phyloP scores from a whole-genome alignment of 306 rosid species.

The Fagus sylvatica region DNA sequence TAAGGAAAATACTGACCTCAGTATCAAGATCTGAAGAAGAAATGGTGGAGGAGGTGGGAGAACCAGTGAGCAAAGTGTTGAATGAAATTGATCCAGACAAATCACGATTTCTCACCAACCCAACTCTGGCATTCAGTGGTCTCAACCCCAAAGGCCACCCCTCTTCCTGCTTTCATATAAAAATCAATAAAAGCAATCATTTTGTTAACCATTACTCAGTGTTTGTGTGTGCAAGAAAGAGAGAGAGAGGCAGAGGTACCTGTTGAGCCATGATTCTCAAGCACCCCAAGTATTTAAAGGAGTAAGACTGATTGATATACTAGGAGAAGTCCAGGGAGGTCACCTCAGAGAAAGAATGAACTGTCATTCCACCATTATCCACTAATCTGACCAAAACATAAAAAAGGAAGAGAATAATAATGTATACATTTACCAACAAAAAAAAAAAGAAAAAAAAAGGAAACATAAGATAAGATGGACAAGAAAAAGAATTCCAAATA shows the following conservation, averaged over 20 bases:
- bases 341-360: constrained; percentile 32
- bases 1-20: constrained; percentile 40
- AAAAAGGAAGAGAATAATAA: constrained; percentile 9
- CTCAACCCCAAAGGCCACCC: constrained; percentile 92
- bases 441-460: constrained; percentile 11
- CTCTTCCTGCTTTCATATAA: constrained; percentile 49
- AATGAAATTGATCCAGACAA: constrained; percentile 69
- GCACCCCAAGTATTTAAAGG: constrained; percentile 14
- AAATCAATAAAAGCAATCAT: background rate
- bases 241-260: constrained; percentile 32
- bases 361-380: constrained; percentile 31
- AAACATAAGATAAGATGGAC: background rate
- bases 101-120: constrained; percentile 47
- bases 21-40: constrained; percentile 71
- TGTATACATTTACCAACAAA: no score
- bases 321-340: constrained; percentile 18
- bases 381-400: constrained; percentile 13
- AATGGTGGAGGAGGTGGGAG: constrained; percentile 42
- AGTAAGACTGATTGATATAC: constrained; percentile 23
- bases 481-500: background rate
- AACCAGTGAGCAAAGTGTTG: constrained; percentile 61
- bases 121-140: constrained; percentile 63
- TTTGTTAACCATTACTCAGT: background rate
- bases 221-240: background rate
- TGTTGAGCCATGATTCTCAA: constrained; percentile 52